phyloP scores from a whole-genome alignment of 129 eudicot genomes.

The Lactuca sativa region DNA sequence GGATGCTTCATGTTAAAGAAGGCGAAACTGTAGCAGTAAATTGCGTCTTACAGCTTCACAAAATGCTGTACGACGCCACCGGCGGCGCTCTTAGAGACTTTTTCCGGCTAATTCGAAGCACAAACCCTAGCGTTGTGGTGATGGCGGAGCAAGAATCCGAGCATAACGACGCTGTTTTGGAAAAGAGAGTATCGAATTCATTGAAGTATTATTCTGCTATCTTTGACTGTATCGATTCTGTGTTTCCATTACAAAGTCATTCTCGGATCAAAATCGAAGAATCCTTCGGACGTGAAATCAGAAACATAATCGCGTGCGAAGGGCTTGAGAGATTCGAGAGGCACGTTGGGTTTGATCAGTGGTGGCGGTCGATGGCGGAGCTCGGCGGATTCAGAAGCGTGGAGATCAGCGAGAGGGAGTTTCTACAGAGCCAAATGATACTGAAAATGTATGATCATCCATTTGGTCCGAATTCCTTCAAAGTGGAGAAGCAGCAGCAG shows the following conservation, averaged over 20 bases:
- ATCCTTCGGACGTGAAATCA: conserved; percentile 70
- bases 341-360: conserved; percentile 60
- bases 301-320: conserved; percentile 86
- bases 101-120: conserved; percentile 80
- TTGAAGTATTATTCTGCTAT: conserved; percentile 79
- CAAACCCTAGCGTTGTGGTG: conserved; percentile 58
- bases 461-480: conserved; percentile 25
- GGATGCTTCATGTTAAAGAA: conserved; percentile 99
- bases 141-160: conserved; percentile 93
- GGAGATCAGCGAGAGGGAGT: conserved; percentile 62
- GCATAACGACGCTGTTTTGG: conserved; percentile 55
- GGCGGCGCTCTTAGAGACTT: conserved; percentile 62
- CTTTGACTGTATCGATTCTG: conserved; percentile 64
- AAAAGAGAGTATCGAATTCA: conserved; percentile 59
- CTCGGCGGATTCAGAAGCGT: conserved; percentile 58
- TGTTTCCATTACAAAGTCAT: conserved; percentile 55
- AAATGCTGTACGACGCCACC: conserved; percentile 61
- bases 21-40: conserved; percentile 75
- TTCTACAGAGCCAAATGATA: conserved; percentile 74
- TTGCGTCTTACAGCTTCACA: conserved; percentile 81
- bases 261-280: conserved; percentile 75
- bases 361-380: conserved; percentile 66
- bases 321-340: conserved; percentile 83
- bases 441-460: conserved; percentile 64
- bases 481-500: conserved; percentile 51